phyloP scores from a whole-genome alignment of 495 filamentous ascomycete species.

The Viridothelium virens region DNA sequence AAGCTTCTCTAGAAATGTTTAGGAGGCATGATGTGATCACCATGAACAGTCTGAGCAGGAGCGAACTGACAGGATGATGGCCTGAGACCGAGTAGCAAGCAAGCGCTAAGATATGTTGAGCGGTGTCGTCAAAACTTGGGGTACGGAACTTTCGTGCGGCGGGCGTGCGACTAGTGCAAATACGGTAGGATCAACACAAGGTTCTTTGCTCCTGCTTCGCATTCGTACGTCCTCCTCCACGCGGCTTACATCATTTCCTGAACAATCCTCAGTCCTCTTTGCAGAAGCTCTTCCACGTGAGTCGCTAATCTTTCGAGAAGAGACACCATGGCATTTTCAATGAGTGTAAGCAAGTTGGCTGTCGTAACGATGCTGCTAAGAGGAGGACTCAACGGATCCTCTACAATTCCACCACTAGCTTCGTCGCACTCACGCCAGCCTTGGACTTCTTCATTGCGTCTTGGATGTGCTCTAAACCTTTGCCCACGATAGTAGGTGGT shows the following conservation, averaged over 20 bases:
- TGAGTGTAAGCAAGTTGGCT: neutral
- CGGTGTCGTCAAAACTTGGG: no score
- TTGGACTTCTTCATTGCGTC: slow-evolving; percentile 30
- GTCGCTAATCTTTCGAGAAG: neutral
- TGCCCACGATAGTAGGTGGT: slow-evolving; percentile 33
- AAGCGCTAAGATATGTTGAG: no score
- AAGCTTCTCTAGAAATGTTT: no score
- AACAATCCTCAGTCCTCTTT: neutral
- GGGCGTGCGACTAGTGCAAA: no score
- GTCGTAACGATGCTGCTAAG: neutral
- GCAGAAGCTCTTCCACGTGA: neutral
- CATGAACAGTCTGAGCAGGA: no score
- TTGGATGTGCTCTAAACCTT: slow-evolving; percentile 36
- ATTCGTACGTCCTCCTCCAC: neutral
- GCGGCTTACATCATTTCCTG: neutral
- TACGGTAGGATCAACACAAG: no score
- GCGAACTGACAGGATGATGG: no score
- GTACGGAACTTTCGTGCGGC: no score
- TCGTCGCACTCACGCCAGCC: slow-evolving; percentile 36
- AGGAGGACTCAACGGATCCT: no score
- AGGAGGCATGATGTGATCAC: no score
- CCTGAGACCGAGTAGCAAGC: no score
- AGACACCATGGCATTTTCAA: neutral
- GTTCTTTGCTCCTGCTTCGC: no score
- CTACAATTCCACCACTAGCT: slow-evolving; percentile 32